Evolutionary conservation across 2,329 filamentous ascomycete species (phyloP).

Genomic region (Ampelomyces quisqualis): DNA sequence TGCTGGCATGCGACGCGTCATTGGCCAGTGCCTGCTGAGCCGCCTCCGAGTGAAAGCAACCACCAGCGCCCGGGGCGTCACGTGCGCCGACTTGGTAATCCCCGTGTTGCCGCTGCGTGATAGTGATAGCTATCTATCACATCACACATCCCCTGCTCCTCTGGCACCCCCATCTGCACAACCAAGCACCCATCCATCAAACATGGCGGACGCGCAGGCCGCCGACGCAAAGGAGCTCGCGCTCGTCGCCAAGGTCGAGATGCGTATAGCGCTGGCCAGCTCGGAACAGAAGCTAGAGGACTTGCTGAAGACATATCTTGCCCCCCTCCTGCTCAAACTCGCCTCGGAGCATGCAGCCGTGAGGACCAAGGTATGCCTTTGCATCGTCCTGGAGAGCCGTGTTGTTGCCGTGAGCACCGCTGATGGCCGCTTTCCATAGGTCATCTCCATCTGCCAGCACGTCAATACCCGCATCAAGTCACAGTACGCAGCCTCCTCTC

Average conservation of each 20-base stretch:
- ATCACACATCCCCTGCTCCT: no score
- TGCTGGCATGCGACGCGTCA: slow-evolving; percentile 27
- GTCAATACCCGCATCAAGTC: slow-evolving; percentile 65
- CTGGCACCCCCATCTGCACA: no score
- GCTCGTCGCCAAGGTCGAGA: slow-evolving; percentile 81
- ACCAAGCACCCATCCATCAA: no score
- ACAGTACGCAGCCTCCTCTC: slow-evolving; percentile 43
- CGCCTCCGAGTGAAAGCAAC: slow-evolving; percentile 27
- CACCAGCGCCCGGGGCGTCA: slow-evolving; percentile 18
- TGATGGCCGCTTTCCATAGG: slow-evolving; percentile 45
- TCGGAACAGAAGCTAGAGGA: slow-evolving; percentile 80
- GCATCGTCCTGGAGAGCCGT: neutral
- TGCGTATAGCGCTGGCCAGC: slow-evolving; percentile 78
- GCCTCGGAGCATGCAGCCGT: slow-evolving; percentile 78
- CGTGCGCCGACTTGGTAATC: slow-evolving; percentile 5
- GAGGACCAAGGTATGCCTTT: slow-evolving; percentile 65
- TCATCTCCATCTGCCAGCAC: slow-evolving; percentile 70
- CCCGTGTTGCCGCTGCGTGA: no score
- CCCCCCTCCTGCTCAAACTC: slow-evolving; percentile 82
- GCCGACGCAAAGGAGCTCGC: slow-evolving; percentile 72
- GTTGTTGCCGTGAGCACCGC: slow-evolving; percentile 21
- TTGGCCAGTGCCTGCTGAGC: slow-evolving; percentile 17
- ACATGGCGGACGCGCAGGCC: slow-evolving; percentile 36
- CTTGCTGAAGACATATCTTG: slow-evolving; percentile 74
- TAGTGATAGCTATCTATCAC: no score